Evolutionary conservation across 2,329 filamentous ascomycete genomes (phyloP), one percentile per base, ranked within the genome.

Genomic region (Dactylellina drechsleri): DNA sequence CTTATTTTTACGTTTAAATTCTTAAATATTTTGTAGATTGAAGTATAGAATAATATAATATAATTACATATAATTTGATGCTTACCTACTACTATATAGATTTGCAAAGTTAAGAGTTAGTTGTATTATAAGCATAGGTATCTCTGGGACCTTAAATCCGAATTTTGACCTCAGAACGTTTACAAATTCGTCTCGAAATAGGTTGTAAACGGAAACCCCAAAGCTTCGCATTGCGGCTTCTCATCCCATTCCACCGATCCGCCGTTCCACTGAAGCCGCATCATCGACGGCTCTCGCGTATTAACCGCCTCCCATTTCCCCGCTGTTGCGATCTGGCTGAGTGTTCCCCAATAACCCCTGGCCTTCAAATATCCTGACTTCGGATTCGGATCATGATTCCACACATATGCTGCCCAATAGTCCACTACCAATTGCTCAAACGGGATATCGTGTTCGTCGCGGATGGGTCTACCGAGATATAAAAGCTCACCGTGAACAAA

Each of bases 381-480:
- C 28, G 81, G 80, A 54, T 81, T 81, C 18, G 82, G 81, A 43
- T 81, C 80, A n/a, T 79, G 79, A 16, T 73, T 79, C 49, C 80
- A 66, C 15, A 80, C 80, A 67, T 82, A 82, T 10, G 80, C 75
- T 6, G 78, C 78, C 81, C 81, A 83, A 72, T 82, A 82, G 66
- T 82, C 81, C 1, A 82, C 73, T 1, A 81, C 74, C 4, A 83
- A 67, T 77, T 79, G 79, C 73, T 80, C 79, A 45, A 82, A 83
- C n/a, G 78, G 77, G 10, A 80, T 77, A 64, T 83, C 82, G 15
- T 77, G 72, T 8, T 81, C 82, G 66, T 83, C 82, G 2, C 83
- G 79, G 60, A 82, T 82, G 0, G 79, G 79, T 62, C 78, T 78
- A 0, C 80, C 81, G 1, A 65, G 77, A 40, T 81, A 79, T 1